phyloP scores from a whole-genome alignment of 306 rosid genomes.

The Luffa acutangula region DNA sequence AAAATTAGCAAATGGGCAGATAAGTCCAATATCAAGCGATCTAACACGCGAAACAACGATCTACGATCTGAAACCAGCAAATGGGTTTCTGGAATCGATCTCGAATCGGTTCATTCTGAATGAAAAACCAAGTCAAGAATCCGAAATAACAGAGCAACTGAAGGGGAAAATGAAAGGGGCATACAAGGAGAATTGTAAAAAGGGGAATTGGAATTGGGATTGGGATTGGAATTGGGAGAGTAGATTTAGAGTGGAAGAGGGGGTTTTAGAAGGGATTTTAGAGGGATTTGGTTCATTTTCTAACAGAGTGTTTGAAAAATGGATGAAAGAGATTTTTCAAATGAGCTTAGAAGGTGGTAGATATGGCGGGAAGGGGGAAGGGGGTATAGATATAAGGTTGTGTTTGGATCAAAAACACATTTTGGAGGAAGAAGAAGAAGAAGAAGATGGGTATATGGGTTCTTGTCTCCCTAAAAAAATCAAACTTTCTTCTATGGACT shows the following conservation, averaged over 20 bases:
- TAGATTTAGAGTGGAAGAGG: slow-evolving; percentile 61
- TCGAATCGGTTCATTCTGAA: slow-evolving; percentile 39
- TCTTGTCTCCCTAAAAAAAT: slow-evolving; percentile 78
- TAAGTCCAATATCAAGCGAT: slow-evolving; percentile 60
- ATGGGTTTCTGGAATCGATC: slow-evolving; percentile 40
- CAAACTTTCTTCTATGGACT: slow-evolving; percentile 49
- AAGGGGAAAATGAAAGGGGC: slow-evolving; percentile 33
- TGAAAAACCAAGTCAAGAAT: slow-evolving; percentile 32
- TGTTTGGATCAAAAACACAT: slow-evolving; percentile 58
- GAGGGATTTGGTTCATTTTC: slow-evolving; percentile 52
- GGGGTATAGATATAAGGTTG: slow-evolving; percentile 71
- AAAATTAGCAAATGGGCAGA: slow-evolving; percentile 10
- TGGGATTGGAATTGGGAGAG: slow-evolving; percentile 18
- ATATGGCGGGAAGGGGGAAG: slow-evolving; percentile 50
- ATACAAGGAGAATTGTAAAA: slow-evolving; percentile 42
- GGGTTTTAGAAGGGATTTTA: slow-evolving; percentile 57
- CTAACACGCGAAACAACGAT: slow-evolving; percentile 42
- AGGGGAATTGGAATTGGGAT: slow-evolving; percentile 4
- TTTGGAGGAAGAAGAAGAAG: slow-evolving; percentile 26
- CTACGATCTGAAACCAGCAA: slow-evolving; percentile 19
- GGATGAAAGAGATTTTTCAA: slow-evolving; percentile 80
- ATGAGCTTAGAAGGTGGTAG: slow-evolving; percentile 46
- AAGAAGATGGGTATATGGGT: slow-evolving; percentile 47
- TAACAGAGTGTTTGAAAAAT: slow-evolving; percentile 82
- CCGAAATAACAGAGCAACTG: slow-evolving; percentile 35